These are phyloP conservation scores for Trametes cubensis DNA, from an alignment of 768 basidiomycete species.

Conservation along the genomic window DNA sequence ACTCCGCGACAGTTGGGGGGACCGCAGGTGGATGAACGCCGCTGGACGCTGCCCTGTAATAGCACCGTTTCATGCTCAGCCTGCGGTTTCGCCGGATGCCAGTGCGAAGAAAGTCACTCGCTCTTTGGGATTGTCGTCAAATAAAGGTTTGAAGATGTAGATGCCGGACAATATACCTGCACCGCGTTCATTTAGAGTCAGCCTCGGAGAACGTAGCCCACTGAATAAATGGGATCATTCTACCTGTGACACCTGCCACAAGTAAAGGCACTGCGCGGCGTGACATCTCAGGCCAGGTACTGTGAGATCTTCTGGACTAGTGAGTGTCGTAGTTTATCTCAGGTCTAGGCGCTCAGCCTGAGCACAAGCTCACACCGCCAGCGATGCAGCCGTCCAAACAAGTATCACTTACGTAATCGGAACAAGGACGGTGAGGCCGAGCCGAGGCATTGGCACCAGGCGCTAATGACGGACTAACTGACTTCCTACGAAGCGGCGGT, in stretches of 20 bases:
- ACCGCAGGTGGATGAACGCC: neutral
- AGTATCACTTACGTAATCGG: neutral
- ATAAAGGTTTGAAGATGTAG: slow-evolving; percentile 64
- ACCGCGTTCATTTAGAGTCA: slow-evolving; percentile 4
- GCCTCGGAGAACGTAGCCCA: slow-evolving; percentile 6
- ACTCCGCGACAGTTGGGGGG: neutral
- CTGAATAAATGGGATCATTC: slow-evolving; percentile 5
- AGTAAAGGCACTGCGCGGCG: slow-evolving; percentile 53
- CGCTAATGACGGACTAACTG: neutral
- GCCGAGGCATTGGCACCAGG: neutral
- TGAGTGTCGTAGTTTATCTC: slow-evolving; percentile 19
- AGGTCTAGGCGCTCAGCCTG: slow-evolving; percentile 5
- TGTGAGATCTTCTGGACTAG: neutral
- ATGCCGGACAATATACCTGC: slow-evolving; percentile 63
- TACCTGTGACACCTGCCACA: slow-evolving; percentile 62
- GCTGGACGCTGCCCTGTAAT: neutral
- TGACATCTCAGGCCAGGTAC: slow-evolving; percentile 24
- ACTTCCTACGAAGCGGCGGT: neutral
- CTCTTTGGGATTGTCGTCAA: slow-evolving; percentile 29
- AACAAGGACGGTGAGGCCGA: too few relatives aligned
- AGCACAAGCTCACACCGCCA: too few relatives aligned
- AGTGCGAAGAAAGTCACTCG: neutral
- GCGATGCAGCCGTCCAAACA: neutral
- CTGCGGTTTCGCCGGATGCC: neutral
- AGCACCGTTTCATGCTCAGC: slow-evolving; percentile 11